Base-by-base conservation (phyloP, 306 rosid species). In the Gastrolobium villosum region DNA sequence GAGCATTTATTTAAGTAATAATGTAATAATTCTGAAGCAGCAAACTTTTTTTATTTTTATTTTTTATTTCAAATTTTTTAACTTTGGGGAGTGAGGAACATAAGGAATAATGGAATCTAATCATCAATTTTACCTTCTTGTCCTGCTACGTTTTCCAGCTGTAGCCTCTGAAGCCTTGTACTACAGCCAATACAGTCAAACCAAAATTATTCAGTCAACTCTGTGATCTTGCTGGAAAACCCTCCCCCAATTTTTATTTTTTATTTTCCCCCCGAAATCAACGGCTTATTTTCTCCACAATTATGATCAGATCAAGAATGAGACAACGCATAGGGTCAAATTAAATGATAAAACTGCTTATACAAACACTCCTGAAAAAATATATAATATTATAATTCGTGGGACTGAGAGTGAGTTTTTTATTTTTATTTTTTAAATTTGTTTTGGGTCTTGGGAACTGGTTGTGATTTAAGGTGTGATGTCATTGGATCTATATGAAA, bases 101-200 rank as follows among this genome's bases (percentile, higher is more conserved):
- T 61, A 88, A 82, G 89, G 99, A 94, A 94, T 92, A 94, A 89
- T 82, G 97, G 99, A 94, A 94, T 94, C 99, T 94, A 90, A 92
- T 90, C 65, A 90, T 87, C 88, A 83, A 92, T 65, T 92, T 94
- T 88, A 92, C 97, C 86, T 84, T 84, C 83, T 90, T 92, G 94
- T 91, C 97, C 91, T 89, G 86, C 86, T 87, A 84, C 94, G 85
- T 73, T 81, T 81, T 89, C 98, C 98, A 94, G 99, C 99, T 94
- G 96, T 87, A 69, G 52, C 84, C 80, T 83, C 37, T 78, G 77
- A 50, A 61, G 77, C 60, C 65, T 64, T 61, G 85, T 53, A 85
- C 65, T 50, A 59, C 81, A 84, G 10, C 86, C 78, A 87, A 70
- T 66, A 72, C 70, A 77, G 94, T 91, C 93, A 90, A 89, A 90